phyloP scores from a whole-genome alignment of 129 eudicot genomes.

The Mikania micrantha region DNA sequence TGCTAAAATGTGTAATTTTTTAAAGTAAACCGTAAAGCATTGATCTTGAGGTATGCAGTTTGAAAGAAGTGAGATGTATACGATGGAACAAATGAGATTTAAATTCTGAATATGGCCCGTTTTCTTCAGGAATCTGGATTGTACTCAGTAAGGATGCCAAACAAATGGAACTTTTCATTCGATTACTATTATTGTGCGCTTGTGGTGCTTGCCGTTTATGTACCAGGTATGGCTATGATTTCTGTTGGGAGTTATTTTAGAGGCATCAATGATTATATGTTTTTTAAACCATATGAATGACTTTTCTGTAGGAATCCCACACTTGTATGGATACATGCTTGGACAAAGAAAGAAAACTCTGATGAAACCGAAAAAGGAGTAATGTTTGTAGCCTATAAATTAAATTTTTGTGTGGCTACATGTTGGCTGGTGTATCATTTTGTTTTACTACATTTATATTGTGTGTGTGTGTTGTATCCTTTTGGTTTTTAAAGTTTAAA shows the following conservation, averaged over 20 bases:
- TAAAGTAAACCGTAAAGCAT: not conserved
- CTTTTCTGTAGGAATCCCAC: slow-evolving; percentile 52
- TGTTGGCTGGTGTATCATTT: slow-evolving; percentile 6
- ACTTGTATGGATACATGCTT: slow-evolving; percentile 64
- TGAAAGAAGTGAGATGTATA: not conserved
- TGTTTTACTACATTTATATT: slow-evolving; percentile 17
- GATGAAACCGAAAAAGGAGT: slow-evolving; percentile 46
- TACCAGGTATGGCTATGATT: slow-evolving; percentile 49
- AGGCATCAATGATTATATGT: not conserved
- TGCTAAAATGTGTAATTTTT: not conserved
- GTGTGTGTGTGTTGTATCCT: not conserved
- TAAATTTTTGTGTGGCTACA: not conserved
- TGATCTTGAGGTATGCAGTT: not conserved
- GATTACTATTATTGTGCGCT: slow-evolving; percentile 72
- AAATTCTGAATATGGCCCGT: not conserved
- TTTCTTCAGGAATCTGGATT: slow-evolving; percentile 54
- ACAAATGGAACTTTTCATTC: slow-evolving; percentile 84
- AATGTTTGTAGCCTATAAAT: not conserved
- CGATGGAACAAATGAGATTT: not conserved
- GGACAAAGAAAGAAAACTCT: slow-evolving; percentile 71
- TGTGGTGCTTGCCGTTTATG: slow-evolving; percentile 54
- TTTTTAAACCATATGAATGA: not conserved
- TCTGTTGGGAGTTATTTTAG: not conserved
- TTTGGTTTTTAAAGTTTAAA: not conserved
- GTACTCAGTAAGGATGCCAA: slow-evolving; percentile 84